Base-by-base conservation (phyloP, 306 rosid genomes). In the Astragalus glycyphyllos region DNA sequence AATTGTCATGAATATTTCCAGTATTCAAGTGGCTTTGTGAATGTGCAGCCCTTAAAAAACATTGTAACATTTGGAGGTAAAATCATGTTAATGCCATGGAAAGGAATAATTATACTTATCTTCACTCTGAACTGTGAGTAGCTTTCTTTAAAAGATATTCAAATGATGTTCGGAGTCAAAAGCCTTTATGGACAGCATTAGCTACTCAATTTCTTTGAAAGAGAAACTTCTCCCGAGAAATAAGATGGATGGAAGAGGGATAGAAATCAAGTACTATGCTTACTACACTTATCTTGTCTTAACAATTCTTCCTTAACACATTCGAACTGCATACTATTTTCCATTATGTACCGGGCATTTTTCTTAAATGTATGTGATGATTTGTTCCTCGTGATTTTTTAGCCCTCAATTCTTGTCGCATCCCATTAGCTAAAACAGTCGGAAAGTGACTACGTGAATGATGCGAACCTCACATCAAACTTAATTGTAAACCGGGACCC, bases 181-280 rank as follows among this genome's bases (percentile, higher is more conserved):
- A 58, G 68, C 40, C 68, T 8, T 67, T 45, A 58, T 64, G 55
- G 72, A 72, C 31, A 65, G 8, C 20, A 44, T 71, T 53, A 35
- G 20, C 29, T 23, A 13, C 53, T 70, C 68, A 23, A 80, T 15
- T 56, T 56, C 29, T 64, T 26, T 26, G 58, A 48, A 49, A 49
- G 40, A 41, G 46, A 58, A 65, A 70, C 60, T 65, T 80, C 32
- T 58, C 44, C 41, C 6, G 71, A 70, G 65, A 66, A 64, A 68
- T 31, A 44, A 51, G 70, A 61, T 34, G 71, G 38, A 61, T 74
- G 66, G 55, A 58, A 44, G 46, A 50, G 75, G 70, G 14, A 46
- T 42, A 32, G 53, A 44, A 65, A 12, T 34, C 68, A 54, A 42
- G 54, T 31, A 23, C 40, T 58, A 4, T 51, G 59, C 23, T 37